phyloP scores from a whole-genome alignment of 805 yeast species.

The Kuraishia capsulata region DNA sequence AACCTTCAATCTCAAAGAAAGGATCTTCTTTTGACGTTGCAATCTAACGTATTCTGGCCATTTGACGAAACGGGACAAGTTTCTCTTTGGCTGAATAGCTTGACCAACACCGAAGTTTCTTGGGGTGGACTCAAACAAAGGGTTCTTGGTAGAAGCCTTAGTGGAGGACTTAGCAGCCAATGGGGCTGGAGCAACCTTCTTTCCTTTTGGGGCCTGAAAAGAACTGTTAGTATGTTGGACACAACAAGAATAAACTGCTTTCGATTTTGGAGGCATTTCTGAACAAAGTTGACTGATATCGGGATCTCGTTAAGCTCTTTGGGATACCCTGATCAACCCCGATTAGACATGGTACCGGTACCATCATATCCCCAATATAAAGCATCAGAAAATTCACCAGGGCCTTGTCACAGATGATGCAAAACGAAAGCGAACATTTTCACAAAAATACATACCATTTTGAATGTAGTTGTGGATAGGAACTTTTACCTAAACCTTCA shows the following conservation, averaged over 20 bases:
- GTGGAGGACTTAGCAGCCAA: constrained; percentile 67
- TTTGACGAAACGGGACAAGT: constrained; percentile 94
- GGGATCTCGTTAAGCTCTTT: too few relatives aligned
- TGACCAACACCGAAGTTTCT: constrained; percentile 96
- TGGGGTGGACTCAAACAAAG: constrained; percentile 84
- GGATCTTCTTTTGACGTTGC: constrained; percentile 98
- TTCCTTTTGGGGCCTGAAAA: constrained; percentile 13
- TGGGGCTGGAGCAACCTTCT: constrained; percentile 98
- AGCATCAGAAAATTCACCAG: too few relatives aligned
- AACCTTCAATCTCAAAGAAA: constrained; percentile 93
- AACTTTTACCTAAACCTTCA: too few relatives aligned
- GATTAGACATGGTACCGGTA: too few relatives aligned
- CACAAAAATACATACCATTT: too few relatives aligned
- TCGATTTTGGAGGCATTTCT: neutral
- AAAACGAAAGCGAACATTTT: too few relatives aligned
- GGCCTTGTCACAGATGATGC: too few relatives aligned
- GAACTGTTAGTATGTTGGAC: constrained; percentile 9
- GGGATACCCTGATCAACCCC: too few relatives aligned
- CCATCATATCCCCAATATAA: too few relatives aligned
- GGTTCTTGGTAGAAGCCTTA: constrained; percentile 53
- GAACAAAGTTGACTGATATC: too few relatives aligned
- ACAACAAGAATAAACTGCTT: neutral
- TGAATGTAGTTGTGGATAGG: too few relatives aligned
- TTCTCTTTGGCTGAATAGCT: constrained; percentile 88
- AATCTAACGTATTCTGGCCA: constrained; percentile 99